These are phyloP conservation scores for Rauvolfia tetraphylla DNA, from an alignment of 257 asterid genomes.

Conservation along the genomic window DNA sequence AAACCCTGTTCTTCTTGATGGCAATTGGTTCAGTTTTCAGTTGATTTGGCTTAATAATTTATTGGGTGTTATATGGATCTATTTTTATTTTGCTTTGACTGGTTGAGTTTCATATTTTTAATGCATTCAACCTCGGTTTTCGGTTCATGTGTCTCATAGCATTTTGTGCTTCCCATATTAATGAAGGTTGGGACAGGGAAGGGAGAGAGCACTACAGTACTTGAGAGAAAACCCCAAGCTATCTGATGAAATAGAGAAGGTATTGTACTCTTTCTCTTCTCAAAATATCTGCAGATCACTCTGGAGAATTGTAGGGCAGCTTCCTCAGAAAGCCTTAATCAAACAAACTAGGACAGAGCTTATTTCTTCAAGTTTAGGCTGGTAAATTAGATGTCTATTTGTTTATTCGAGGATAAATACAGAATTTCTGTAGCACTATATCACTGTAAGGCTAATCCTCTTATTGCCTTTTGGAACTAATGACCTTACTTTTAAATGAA, in stretches of 20 bases:
- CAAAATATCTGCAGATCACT: background rate
- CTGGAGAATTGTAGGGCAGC: background rate
- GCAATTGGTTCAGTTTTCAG: background rate
- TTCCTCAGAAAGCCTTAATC: background rate
- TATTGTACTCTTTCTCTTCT: constrained; percentile 16
- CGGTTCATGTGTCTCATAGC: background rate
- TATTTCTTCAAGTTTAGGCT: background rate
- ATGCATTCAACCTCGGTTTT: background rate
- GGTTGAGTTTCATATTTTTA: background rate
- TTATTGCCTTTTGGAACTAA: background rate
- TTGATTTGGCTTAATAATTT: background rate
- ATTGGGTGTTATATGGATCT: background rate
- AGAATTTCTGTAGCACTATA: background rate
- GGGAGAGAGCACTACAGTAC: constrained; percentile 83
- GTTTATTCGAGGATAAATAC: background rate
- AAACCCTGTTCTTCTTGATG: background rate
- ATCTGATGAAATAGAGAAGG: constrained; percentile 92
- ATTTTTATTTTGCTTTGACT: background rate
- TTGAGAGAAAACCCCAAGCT: constrained; percentile 70
- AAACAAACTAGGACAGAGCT: background rate
- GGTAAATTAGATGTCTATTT: background rate
- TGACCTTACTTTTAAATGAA: background rate
- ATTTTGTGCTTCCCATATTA: constrained; percentile 11
- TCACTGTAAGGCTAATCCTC: background rate
- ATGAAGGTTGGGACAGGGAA: constrained; percentile 92